A percentile compares a stretch with the other conserved stretches of the same genome.
phyloP scores from a whole-genome alignment of 495 filamentous ascomycete genomes.

The Daldinia caldariorum region DNA sequence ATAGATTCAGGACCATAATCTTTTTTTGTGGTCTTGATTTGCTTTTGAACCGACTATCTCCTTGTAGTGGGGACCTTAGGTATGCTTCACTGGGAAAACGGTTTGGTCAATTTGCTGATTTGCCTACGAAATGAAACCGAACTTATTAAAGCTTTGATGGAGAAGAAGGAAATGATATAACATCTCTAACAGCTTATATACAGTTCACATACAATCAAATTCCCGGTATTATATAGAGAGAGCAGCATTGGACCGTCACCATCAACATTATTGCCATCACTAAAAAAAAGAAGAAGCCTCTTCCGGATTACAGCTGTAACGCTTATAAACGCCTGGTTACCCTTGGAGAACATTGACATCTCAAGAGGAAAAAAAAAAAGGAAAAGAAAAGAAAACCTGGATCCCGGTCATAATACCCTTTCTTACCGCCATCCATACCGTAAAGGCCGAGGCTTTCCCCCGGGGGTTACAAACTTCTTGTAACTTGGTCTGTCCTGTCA shows the following conservation, averaged over 20 bases:
- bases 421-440: constrained; percentile 26
- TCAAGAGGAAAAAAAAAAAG: neutral
- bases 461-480: constrained; percentile 26
- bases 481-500: constrained; percentile 21
- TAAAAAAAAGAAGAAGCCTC: neutral
- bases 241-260: constrained; percentile 9
- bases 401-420: constrained; percentile 14
- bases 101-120: constrained; percentile 5
- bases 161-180: constrained; percentile 4
- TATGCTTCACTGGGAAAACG: constrained; percentile 26
- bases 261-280: neutral
- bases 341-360: constrained; percentile 8
- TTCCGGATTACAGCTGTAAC: constrained; percentile 7
- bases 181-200: constrained; percentile 27
- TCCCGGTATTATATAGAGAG: constrained; percentile 20
- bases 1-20: neutral
- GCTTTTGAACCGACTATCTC: constrained; percentile 29
- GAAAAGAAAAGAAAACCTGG: constrained; percentile 9
- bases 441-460: constrained; percentile 36
- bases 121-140: constrained; percentile 1
- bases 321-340: constrained; percentile 2
- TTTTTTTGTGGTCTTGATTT: constrained; percentile 3
- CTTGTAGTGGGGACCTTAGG: constrained; percentile 30
- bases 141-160: neutral
- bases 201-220: constrained; percentile 1